Base-by-base conservation (phyloP, 768 basidiomycete genomes). In the Auricularia sp. region DNA sequence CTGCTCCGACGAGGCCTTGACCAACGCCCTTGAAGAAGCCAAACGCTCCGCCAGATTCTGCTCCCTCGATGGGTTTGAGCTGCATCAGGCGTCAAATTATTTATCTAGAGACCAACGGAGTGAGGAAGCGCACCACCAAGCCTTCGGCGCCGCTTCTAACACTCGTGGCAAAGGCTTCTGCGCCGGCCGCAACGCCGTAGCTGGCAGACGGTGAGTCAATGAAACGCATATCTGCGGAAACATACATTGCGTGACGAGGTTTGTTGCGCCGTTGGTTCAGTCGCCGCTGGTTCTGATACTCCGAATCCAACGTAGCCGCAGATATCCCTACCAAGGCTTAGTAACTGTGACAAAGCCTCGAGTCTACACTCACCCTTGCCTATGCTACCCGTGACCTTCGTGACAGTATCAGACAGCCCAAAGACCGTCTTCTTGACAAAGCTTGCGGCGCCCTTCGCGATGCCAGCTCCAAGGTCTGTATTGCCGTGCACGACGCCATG, bases 391-490 rank as follows among this genome's bases (percentile, higher is more conserved):
- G 97, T 98, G 71, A 99, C 89, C 75, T 98, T 98, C n/a, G 95
- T 95, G 73, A 99, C 80, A 72, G 93, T 96, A 71, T 99, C 96
- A 39, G 91, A 90, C 54, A 99, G 74, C 44, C 97, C 97, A 70
- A 98, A 99, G 6, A 98, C 92, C 0, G 96, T 97, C 79, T 99
- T 99, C 80, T 98, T 98, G 64, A 98, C 90, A 69, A 99, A 95
- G 73, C 94, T 98, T 6, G 95, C 94, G 0, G 96, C 96, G 56
- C 97, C 97, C 81, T 97, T 94, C 6, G 95, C 95, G 65, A 98
- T 92, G 24, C 95, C 93, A 65, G 94, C 87, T 3, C 95, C 97
- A 34, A 98, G 76, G 65, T 98, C 96, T 71, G 87, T 89, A 75
- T 95, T 96, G 2, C 96, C 96, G 70, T 94, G 94, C 64, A 99